Evolutionary conservation across 2,329 filamentous ascomycete species (phyloP), one percentile per base, ranked within the genome.

Genomic region (Cladophialophora yegresii): DNA sequence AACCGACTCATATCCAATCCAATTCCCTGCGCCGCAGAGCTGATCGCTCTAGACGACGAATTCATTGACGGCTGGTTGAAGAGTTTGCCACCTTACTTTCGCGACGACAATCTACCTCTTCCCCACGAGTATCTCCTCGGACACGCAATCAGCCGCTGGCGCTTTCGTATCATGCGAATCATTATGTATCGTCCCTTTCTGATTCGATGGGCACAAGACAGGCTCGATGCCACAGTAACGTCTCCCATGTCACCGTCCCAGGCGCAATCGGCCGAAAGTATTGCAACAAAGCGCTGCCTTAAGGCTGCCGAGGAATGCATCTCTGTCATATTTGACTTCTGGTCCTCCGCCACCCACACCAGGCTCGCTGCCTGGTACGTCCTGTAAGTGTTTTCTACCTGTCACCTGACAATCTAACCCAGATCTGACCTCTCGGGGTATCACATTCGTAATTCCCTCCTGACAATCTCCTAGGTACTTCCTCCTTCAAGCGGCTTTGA

Each of bases 341-440:
- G 79, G 72, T 72, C 75, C 33, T 76, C 73, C 16, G 74, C 76
- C 54, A 72, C 77, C 49, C 76, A 76, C 61, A 79, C 78, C 2
- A 74, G 77, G 63, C 69, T 80, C 23, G 77, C 76, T 10, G 77
- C 75, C 54, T 80, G 78, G 79, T 80, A 80, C 65, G 77, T 79
- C 71, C 72, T 80, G 73, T 69, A 67, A 63, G 66, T 67, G 20
- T 8, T 32, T 12, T 7, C 40, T 3, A 16, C 45, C 32, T 50
- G 6, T n/a, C 28, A 8, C 26, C 47, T n/a, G 13, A 16, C 32
- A 7, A 20, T 4, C 32, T 49, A 20, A 23, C 26, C 47, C 20
- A 43, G 22, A 6, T 30, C 10, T 23, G 13, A 13, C n/a, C 26
- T 5, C 4, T 61, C 28, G 12, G 36, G 13, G 36, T 40, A 16